Evolutionary conservation across 768 basidiomycete species (phyloP).

Genomic region (Russula dissimulans): DNA sequence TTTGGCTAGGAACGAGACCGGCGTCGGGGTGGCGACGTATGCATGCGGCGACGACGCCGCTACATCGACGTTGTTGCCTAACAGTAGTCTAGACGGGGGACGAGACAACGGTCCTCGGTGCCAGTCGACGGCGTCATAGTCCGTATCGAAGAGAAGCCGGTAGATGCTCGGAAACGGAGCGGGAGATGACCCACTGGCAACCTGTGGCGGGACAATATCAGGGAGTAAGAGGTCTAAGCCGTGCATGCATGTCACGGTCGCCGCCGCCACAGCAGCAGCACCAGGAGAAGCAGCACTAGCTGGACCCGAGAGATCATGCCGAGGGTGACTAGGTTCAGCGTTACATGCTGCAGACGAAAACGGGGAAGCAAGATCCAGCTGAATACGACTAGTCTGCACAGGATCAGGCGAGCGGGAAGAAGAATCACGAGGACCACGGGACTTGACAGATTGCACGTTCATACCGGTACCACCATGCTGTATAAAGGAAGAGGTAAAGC

Average conservation of each 20-base stretch:
- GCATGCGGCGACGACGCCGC: not conserved
- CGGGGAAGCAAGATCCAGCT: not conserved
- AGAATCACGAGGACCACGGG: not conserved
- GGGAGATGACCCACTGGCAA: too few species aligned
- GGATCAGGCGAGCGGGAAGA: not conserved
- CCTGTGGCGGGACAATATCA: not conserved
- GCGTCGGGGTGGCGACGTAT: not conserved
- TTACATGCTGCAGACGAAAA: not conserved
- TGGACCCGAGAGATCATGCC: too few species aligned
- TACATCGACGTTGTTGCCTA: not conserved
- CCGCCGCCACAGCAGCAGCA: not conserved
- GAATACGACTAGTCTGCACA: not conserved
- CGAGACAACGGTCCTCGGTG: not conserved
- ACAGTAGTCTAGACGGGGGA: not conserved
- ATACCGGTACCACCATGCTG: not conserved
- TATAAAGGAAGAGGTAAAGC: not conserved
- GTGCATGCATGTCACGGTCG: not conserved
- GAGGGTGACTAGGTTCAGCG: not conserved
- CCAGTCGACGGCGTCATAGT: not conserved
- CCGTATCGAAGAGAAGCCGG: slow-evolving; percentile 9
- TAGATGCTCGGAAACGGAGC: slow-evolving; percentile 8
- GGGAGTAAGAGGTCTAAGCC: not conserved
- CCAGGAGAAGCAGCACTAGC: too few species aligned
- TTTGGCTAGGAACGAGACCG: slow-evolving; percentile 12
- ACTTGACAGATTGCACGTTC: not conserved